phyloP scores from a whole-genome alignment of 495 filamentous ascomycete genomes.

The Penicillium coprophilum region DNA sequence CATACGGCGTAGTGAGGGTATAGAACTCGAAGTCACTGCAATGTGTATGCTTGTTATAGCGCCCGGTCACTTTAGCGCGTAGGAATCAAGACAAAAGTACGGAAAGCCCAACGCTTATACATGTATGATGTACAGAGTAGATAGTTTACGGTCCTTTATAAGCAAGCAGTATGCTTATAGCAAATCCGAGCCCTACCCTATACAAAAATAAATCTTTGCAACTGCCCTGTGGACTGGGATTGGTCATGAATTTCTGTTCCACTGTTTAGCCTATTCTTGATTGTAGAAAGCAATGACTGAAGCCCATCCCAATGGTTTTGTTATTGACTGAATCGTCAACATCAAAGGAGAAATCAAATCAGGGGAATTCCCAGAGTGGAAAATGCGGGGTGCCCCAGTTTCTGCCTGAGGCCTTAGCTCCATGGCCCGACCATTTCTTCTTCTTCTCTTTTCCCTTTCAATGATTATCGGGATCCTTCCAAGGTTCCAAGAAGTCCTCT shows the following conservation, averaged over 20 bases:
- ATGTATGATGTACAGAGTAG: too few species aligned
- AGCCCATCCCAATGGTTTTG: too few species aligned
- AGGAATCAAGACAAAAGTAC: not conserved
- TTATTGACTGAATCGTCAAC: too few species aligned
- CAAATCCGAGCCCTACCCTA: not conserved
- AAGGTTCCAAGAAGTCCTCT: constrained; percentile 3
- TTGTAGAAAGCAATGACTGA: too few species aligned
- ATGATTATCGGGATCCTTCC: constrained; percentile 12
- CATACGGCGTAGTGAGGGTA: not conserved
- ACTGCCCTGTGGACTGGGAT: not conserved
- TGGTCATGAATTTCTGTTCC: not conserved
- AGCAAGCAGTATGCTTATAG: not conserved
- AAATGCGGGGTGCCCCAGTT: constrained; percentile 28
- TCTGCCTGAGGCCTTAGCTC: constrained; percentile 29
- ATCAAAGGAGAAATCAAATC: not conserved
- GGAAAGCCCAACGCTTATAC: not conserved
- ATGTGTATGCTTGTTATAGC: too few species aligned
- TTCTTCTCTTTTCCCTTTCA: constrained; percentile 15
- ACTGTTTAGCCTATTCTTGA: too few species aligned
- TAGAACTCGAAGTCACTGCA: not conserved
- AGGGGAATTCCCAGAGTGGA: constrained; percentile 14
- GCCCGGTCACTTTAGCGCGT: not conserved
- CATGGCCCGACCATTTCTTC: constrained; percentile 15
- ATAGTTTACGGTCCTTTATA: not conserved
- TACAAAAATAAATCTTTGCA: not conserved